Conservation (phyloP, 2,329 filamentous ascomycete species). For the Arthroderma sp. region DNA sequence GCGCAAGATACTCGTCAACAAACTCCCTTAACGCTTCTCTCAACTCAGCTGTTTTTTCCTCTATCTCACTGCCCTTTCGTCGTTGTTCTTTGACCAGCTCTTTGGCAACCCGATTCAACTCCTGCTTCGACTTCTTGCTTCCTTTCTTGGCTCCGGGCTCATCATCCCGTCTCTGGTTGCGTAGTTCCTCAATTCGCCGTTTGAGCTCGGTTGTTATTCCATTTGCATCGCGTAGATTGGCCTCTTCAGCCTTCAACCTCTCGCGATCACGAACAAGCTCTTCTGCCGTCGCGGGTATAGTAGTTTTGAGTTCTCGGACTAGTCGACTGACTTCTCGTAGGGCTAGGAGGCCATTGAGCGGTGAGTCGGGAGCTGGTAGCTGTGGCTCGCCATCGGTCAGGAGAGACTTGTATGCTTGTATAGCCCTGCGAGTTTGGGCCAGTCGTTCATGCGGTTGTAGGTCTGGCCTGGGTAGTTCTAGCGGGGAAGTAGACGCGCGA, state of each 20-base stretch:
- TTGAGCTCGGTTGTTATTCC: slow-evolving; percentile 39
- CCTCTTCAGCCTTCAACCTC: slow-evolving; percentile 35
- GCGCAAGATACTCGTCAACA: slow-evolving; percentile 56
- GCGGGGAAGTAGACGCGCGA: slow-evolving; percentile 21
- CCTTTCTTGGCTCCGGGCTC: slow-evolving; percentile 21
- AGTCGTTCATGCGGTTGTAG: slow-evolving; percentile 25
- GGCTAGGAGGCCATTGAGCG: slow-evolving; percentile 59
- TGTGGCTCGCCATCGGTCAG: slow-evolving; percentile 48
- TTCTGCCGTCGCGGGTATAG: slow-evolving; percentile 38
- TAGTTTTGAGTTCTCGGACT: slow-evolving; percentile 51
- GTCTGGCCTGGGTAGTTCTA: slow-evolving; percentile 21
- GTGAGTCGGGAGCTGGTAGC: slow-evolving; percentile 54
- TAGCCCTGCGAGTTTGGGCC: slow-evolving; percentile 43
- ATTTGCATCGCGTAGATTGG: slow-evolving; percentile 37
- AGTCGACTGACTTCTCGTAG: slow-evolving; percentile 54
- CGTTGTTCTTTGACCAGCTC: slow-evolving; percentile 52
- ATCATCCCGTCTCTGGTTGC: slow-evolving; percentile 41
- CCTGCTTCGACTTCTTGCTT: slow-evolving; percentile 34
- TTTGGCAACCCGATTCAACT: slow-evolving; percentile 48
- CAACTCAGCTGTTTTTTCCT: slow-evolving; percentile 48
- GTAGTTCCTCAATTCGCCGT: slow-evolving; percentile 47
- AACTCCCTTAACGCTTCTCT: slow-evolving; percentile 56
- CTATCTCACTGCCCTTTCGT: slow-evolving; percentile 48
- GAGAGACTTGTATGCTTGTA: slow-evolving; percentile 53
- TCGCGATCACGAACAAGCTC: slow-evolving; percentile 30